Conservation (phyloP, 2,329 filamentous ascomycete species). For the Juglanconis juglandina region DNA sequence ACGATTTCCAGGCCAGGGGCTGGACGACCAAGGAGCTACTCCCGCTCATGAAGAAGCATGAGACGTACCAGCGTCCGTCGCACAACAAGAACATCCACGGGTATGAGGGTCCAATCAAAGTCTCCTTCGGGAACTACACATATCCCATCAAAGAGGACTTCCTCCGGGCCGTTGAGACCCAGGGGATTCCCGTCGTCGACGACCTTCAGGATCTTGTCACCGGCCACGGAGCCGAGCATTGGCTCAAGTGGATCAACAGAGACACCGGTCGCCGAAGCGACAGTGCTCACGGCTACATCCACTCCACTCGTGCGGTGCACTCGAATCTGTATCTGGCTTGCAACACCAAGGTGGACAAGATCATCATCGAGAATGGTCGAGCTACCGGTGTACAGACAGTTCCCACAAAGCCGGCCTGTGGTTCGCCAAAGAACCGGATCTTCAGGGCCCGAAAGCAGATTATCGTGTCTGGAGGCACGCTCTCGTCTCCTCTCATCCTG, state of each 20-base stretch:
- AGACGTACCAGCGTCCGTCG: slow-evolving; percentile 68
- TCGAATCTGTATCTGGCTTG: slow-evolving; percentile 68
- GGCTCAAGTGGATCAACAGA: slow-evolving; percentile 82
- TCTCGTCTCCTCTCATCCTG: slow-evolving; percentile 71
- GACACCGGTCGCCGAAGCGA: slow-evolving; percentile 71
- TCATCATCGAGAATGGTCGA: slow-evolving; percentile 68
- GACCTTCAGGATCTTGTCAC: slow-evolving; percentile 71
- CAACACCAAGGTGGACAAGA: slow-evolving; percentile 76
- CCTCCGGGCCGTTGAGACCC: slow-evolving; percentile 66
- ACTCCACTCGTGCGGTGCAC: slow-evolving; percentile 68
- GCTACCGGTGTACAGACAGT: slow-evolving; percentile 71
- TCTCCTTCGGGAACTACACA: slow-evolving; percentile 76
- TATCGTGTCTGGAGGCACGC: slow-evolving; percentile 68
- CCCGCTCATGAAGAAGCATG: slow-evolving; percentile 76
- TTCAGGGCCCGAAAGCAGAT: slow-evolving; percentile 72
- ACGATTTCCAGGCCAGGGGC: slow-evolving; percentile 77
- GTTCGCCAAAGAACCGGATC: slow-evolving; percentile 41
- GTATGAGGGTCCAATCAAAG: slow-evolving; percentile 77
- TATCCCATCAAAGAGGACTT: slow-evolving; percentile 83
- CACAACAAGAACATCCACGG: slow-evolving; percentile 69
- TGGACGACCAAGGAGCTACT: slow-evolving; percentile 74
- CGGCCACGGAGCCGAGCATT: slow-evolving; percentile 71
- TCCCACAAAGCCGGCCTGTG: slow-evolving; percentile 60
- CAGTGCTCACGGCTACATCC: slow-evolving; percentile 74
- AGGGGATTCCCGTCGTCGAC: slow-evolving; percentile 72